Percentiles rank a stretch among this genome's conserved stretches.
These are phyloP conservation scores for Torulaspora quercuum DNA, from an alignment of 805 yeast genomes.

Conservation along the genomic window DNA sequence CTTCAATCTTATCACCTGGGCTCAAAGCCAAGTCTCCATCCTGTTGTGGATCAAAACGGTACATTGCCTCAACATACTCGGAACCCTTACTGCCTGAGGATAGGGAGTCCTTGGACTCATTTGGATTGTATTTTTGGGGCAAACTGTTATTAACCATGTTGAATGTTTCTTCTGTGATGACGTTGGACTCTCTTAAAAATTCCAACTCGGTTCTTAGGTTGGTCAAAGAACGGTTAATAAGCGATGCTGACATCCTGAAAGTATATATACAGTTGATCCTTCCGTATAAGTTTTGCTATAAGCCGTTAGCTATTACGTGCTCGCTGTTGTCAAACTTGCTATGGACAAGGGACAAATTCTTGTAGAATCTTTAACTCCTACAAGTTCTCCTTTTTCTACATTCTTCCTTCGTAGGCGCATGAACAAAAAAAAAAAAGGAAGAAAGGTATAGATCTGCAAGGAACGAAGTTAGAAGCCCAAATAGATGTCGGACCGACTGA, in stretches of 20 bases:
- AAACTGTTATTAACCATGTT: conserved; percentile 48
- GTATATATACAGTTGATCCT: neutral
- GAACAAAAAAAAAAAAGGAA: no score
- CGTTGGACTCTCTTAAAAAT: conserved; percentile 70
- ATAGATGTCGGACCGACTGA: no score
- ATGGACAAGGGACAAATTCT: no score
- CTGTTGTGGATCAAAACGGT: conserved; percentile 71
- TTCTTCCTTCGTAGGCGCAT: no score
- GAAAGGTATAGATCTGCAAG: no score
- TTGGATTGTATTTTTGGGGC: conserved; percentile 53
- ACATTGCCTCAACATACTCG: conserved; percentile 62
- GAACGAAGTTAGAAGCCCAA: no score
- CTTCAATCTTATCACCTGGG: conserved; percentile 65
- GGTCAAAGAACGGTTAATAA: conserved; percentile 73
- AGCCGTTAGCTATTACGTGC: no score
- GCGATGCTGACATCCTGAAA: conserved; percentile 46
- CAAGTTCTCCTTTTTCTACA: no score
- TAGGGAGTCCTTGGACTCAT: conserved; percentile 14
- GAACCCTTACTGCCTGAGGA: conserved; percentile 4
- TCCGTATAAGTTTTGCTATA: conserved; percentile 2
- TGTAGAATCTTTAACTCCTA: no score
- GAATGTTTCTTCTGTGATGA: conserved; percentile 55
- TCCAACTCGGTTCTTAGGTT: conserved; percentile 76
- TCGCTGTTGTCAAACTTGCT: no score
- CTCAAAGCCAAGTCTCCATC: conserved; percentile 64